Conservation (phyloP, 305 asterid genomes). For the Fraxinus velutina region DNA sequence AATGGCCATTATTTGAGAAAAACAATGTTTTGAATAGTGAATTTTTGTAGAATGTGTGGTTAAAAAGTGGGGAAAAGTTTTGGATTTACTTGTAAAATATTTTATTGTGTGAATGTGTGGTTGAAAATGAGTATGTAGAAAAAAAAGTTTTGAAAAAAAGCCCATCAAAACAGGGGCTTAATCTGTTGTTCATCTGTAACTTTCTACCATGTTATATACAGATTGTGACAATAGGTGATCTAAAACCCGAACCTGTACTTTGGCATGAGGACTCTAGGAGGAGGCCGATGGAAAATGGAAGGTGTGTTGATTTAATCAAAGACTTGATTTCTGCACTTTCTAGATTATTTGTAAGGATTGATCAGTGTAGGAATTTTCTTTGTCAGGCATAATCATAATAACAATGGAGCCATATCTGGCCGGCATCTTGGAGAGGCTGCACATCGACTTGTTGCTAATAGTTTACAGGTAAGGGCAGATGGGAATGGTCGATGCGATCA, state of each 20-base stretch:
- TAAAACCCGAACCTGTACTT: conserved; percentile 77
- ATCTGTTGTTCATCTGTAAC: conserved; percentile 2
- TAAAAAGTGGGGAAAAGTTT: no score
- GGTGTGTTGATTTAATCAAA: conserved; percentile 35
- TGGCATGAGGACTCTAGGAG: conserved; percentile 95
- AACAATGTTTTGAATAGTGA: background rate
- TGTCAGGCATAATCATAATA: conserved; percentile 42
- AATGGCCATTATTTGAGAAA: background rate
- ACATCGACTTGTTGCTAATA: conserved; percentile 73
- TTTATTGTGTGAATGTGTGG: background rate
- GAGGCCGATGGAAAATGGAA: conserved; percentile 70
- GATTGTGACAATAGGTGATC: conserved; percentile 69
- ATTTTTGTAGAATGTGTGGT: background rate
- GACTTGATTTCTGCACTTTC: conserved; percentile 2
- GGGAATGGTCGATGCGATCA: conserved; percentile 35
- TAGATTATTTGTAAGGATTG: background rate
- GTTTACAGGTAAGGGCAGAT: conserved; percentile 46
- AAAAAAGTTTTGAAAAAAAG: background rate
- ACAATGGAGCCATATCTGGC: conserved; percentile 60
- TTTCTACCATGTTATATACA: conserved; percentile 27
- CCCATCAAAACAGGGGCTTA: background rate
- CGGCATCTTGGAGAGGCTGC: conserved; percentile 87
- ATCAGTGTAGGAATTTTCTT: conserved; percentile 14
- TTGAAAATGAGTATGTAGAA: background rate
- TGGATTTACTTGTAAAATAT: background rate